Percentiles rank a stretch among this genome's conserved stretches.
phyloP scores from a whole-genome alignment of 2,329 filamentous ascomycete species.

The Neofusicoccum kwambonambiense region DNA sequence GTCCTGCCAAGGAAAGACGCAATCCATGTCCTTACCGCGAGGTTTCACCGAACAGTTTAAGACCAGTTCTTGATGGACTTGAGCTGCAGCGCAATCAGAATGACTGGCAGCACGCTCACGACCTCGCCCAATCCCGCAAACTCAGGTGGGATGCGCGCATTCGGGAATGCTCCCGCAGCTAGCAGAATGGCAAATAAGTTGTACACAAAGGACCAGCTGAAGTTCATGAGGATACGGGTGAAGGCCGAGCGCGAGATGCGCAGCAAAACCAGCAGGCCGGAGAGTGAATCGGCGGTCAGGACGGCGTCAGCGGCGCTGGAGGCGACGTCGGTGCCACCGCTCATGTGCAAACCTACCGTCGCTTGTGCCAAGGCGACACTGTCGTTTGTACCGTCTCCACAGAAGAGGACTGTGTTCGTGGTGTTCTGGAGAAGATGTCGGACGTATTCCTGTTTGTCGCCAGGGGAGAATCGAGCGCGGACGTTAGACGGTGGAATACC shows the following conservation, averaged over 20 bases:
- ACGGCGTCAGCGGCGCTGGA: conserved; percentile 60
- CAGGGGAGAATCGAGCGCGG: conserved; percentile 49
- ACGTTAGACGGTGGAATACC: conserved; percentile 41
- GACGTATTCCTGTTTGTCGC: conserved; percentile 57
- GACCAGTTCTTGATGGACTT: conserved; percentile 27
- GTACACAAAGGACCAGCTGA: conserved; percentile 68
- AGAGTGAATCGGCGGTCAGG: conserved; percentile 5
- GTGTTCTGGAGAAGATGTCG: conserved; percentile 23
- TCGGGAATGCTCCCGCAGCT: conserved; percentile 64
- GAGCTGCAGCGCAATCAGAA: conserved; percentile 56
- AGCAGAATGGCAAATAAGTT: conserved; percentile 68
- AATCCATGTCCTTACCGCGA: no score
- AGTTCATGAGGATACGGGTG: conserved; percentile 58
- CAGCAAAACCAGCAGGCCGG: conserved; percentile 54
- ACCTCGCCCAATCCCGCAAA: conserved; percentile 71
- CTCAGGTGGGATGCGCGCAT: conserved; percentile 56
- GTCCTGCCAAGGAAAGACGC: no score
- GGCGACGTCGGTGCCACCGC: conserved; percentile 59
- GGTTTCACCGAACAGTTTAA: background rate
- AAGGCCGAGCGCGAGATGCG: conserved; percentile 49
- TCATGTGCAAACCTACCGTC: conserved; percentile 68
- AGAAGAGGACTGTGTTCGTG: conserved; percentile 47
- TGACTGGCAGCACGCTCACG: conserved; percentile 70
- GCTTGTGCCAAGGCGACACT: conserved; percentile 70
- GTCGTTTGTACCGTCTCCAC: conserved; percentile 79